These are phyloP conservation scores for Sporodiniella umbellata DNA, from an alignment of 371 early-diverging fungal species.

Conservation along the genomic window DNA sequence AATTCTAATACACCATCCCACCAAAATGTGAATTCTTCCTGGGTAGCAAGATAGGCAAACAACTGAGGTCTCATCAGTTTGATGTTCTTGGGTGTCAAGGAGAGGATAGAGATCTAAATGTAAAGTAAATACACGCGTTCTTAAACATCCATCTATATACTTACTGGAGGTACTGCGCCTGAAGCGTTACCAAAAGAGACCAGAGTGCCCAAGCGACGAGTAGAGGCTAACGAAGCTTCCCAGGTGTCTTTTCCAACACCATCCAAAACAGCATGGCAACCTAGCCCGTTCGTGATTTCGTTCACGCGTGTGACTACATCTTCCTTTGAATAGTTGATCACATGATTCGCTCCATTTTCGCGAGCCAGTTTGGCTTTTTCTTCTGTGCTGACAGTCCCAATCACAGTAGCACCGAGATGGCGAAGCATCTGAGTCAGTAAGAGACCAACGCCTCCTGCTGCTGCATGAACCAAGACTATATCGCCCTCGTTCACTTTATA, in stretches of 20 bases:
- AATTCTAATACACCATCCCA: slow-evolving; percentile 59
- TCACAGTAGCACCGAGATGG: slow-evolving; percentile 81
- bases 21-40: slow-evolving; percentile 68
- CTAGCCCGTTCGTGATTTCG: slow-evolving; percentile 72
- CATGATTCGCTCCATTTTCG: slow-evolving; percentile 74
- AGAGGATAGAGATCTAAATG: slow-evolving; percentile 52
- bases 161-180: slow-evolving; percentile 76
- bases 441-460: slow-evolving; percentile 89
- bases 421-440: slow-evolving; percentile 75
- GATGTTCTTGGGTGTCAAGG: slow-evolving; percentile 68
- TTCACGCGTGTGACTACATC: slow-evolving; percentile 67
- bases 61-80: slow-evolving; percentile 78
- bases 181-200: slow-evolving; percentile 94
- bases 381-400: slow-evolving; percentile 83
- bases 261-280: slow-evolving; percentile 87
- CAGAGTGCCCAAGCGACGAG: slow-evolving; percentile 78
- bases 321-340: slow-evolving; percentile 71
- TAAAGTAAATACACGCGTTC: background rate
- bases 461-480: slow-evolving; percentile 85
- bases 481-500: slow-evolving; percentile 76
- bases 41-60: slow-evolving; percentile 65
- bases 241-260: slow-evolving; percentile 91
- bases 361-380: slow-evolving; percentile 78
- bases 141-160: background rate
- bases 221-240: slow-evolving; percentile 65